Percentiles rank a stretch among this genome's conserved stretches.
phyloP scores from a whole-genome alignment of 1,139 yeast species.

The Protomyces inundatus region DNA sequence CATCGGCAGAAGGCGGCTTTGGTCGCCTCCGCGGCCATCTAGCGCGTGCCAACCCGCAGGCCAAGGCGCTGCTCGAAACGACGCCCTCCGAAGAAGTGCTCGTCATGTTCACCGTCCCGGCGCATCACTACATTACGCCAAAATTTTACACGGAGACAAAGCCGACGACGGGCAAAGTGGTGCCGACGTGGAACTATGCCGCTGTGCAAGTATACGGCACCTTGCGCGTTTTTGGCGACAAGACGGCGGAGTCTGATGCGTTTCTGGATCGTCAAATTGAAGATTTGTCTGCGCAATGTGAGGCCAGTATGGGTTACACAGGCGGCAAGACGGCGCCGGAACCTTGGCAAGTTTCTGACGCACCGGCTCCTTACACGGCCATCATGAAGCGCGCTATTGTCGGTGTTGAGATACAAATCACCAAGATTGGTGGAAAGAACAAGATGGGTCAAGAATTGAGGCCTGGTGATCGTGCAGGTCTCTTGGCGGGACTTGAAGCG shows the following conservation, averaged over 20 bases:
- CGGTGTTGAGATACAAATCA: conserved; percentile 55
- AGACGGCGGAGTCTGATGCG: conserved; percentile 33
- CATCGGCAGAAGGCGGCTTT: conserved; percentile 43
- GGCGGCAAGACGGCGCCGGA: background rate
- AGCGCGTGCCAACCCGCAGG: conserved; percentile 53
- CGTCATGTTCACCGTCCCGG: conserved; percentile 51
- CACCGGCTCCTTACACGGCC: conserved; percentile 51
- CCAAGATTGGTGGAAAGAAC: conserved; percentile 51
- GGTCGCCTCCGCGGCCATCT: conserved; percentile 51
- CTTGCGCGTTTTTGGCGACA: conserved; percentile 47
- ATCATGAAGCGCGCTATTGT: conserved; percentile 51
- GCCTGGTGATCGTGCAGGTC: conserved; percentile 50
- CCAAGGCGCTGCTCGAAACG: conserved; percentile 43
- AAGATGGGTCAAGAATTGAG: conserved; percentile 56
- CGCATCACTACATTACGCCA: conserved; percentile 55
- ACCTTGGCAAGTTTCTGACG: conserved; percentile 56
- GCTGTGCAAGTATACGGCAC: conserved; percentile 57
- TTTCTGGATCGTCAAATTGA: conserved; percentile 50
- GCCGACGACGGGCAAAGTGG: conserved; percentile 53
- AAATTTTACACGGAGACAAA: conserved; percentile 56
- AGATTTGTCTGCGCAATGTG: conserved; percentile 43
- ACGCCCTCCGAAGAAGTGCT: conserved; percentile 43
- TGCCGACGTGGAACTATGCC: conserved; percentile 71
- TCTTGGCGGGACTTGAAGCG: conserved; percentile 44
- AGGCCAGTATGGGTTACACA: conserved; percentile 27